Evolutionary conservation across 352 stramenopile species (phyloP).

Genomic region (Plasmopara halstedii): DNA sequence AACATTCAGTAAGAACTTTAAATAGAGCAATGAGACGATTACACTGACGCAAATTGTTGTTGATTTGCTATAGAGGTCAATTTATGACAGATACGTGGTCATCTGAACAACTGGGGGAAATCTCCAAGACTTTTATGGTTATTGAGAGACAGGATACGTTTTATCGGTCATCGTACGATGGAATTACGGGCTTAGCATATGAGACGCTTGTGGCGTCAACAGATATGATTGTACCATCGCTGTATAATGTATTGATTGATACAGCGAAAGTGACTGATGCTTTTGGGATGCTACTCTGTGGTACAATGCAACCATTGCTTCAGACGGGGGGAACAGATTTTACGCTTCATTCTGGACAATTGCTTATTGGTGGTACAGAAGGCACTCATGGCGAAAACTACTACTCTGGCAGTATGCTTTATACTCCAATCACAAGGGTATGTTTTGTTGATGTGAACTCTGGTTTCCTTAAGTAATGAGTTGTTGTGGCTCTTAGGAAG

Average conservation of each 20-base stretch:
- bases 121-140: constrained; percentile 64
- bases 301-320: constrained; percentile 66
- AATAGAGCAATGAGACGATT: not conserved
- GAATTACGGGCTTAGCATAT: constrained; percentile 72
- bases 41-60: constrained; percentile 7
- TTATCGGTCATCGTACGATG: constrained; percentile 66
- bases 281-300: constrained; percentile 73
- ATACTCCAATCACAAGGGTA: constrained; percentile 62
- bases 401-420: constrained; percentile 66
- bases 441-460: not conserved
- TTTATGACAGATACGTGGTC: constrained; percentile 68
- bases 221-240: constrained; percentile 30
- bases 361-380: constrained; percentile 59
- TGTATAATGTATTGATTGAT: constrained; percentile 49
- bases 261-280: constrained; percentile 34
- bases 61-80: constrained; percentile 31
- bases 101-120: constrained; percentile 36
- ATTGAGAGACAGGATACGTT: constrained; percentile 74
- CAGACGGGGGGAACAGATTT: constrained; percentile 28
- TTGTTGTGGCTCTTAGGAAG: constrained; percentile 34
- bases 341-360: constrained; percentile 48
- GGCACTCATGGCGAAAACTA: constrained; percentile 45
- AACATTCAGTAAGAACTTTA: constrained; percentile 43
- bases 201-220: constrained; percentile 38
- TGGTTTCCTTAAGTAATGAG: not conserved